phyloP scores from a whole-genome alignment of 768 basidiomycete genomes.

The Tylopilus subfusipes region DNA sequence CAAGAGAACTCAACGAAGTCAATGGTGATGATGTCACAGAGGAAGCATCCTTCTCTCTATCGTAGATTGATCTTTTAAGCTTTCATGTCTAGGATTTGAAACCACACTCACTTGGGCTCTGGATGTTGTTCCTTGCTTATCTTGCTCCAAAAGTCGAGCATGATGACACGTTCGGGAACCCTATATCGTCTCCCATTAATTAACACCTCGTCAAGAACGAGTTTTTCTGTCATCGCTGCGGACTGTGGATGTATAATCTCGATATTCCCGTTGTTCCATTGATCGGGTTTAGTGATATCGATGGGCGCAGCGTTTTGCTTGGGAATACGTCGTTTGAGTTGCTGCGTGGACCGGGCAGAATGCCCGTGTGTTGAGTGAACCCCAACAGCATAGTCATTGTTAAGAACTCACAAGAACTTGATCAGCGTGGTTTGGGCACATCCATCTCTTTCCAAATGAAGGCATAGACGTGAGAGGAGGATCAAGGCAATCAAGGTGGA shows the following conservation, averaged over 20 bases:
- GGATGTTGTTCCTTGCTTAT: conserved; percentile 46
- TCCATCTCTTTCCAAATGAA: conserved; percentile 88
- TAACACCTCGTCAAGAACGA: conserved; percentile 75
- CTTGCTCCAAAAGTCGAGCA: conserved; percentile 95
- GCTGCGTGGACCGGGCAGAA: conserved; percentile 41
- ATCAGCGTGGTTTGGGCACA: conserved; percentile 98
- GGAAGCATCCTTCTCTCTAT: conserved; percentile 27
- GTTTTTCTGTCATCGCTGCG: conserved; percentile 42
- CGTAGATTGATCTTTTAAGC: not conserved
- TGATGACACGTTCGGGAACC: conserved; percentile 87
- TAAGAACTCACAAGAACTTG: conserved; percentile 63
- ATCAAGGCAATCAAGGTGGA: conserved; percentile 95
- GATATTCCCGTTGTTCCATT: conserved; percentile 90
- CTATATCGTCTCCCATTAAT: conserved; percentile 89
- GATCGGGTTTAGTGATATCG: conserved; percentile 68
- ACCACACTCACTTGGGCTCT: conserved; percentile 39
- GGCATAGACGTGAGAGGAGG: conserved; percentile 88
- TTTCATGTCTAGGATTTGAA: not conserved
- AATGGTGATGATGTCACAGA: conserved; percentile 68
- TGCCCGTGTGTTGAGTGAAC: not conserved
- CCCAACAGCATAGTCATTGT: not conserved
- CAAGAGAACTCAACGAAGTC: conserved; percentile 70
- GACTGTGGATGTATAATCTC: conserved; percentile 74
- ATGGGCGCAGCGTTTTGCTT: conserved; percentile 64
- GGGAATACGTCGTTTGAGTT: conserved; percentile 75